phyloP scores from a whole-genome alignment of 441 rosid species.

The Eutrema salsugineum region DNA sequence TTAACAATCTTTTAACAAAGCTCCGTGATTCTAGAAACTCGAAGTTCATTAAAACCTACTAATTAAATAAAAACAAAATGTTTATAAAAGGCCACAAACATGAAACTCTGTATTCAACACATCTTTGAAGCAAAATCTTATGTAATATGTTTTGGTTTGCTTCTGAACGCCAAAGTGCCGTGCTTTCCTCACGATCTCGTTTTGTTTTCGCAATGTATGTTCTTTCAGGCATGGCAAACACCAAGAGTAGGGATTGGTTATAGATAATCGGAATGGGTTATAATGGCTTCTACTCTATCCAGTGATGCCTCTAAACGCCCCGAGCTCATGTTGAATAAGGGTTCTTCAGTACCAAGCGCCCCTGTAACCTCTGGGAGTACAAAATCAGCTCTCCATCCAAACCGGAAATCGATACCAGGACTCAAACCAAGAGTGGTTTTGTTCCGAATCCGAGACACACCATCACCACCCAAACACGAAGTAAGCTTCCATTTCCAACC shows the following conservation, averaged over 20 bases:
- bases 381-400: constrained; percentile 94
- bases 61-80: too few relatives aligned
- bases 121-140: background rate
- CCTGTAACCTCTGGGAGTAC: constrained; percentile 86
- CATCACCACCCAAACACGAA: constrained; percentile 84
- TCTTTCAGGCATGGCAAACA: background rate
- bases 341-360: constrained; percentile 75
- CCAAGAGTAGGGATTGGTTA: background rate
- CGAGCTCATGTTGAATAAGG: constrained; percentile 80
- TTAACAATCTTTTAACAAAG: background rate
- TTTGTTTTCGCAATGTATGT: background rate
- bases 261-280: constrained; percentile 42
- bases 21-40: background rate
- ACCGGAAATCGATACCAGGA: constrained; percentile 86
- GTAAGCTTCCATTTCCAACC: constrained; percentile 96
- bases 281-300: constrained; percentile 81
- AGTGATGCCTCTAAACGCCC: constrained; percentile 82
- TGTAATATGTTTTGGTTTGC: background rate
- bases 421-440: constrained; percentile 73
- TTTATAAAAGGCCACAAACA: too few relatives aligned
- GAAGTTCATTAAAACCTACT: too few relatives aligned
- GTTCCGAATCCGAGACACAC: constrained; percentile 71
- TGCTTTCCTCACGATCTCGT: constrained; percentile 1
- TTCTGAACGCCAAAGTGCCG: background rate
- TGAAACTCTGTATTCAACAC: background rate